These are phyloP conservation scores for Acacia concinna DNA, from an alignment of 331 rosid species.

Conservation along the genomic window DNA sequence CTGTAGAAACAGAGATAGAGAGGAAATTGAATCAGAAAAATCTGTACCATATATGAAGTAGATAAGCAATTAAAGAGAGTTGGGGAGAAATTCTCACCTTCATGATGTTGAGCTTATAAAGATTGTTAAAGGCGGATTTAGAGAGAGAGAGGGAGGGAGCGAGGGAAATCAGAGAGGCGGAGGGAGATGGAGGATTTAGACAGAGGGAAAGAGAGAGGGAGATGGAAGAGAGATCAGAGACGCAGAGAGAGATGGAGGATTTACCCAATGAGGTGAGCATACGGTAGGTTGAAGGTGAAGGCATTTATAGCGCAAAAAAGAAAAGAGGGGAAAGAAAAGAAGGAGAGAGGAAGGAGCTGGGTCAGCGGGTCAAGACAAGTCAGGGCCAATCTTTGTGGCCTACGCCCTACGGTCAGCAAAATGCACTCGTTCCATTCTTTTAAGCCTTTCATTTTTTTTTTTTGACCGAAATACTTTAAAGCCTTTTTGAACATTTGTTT, in stretches of 20 bases:
- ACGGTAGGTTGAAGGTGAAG: neutral
- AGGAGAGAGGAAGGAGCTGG: neutral
- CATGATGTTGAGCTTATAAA: slow-evolving; percentile 27
- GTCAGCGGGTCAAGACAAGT: slow-evolving; percentile 29
- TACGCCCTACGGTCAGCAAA: neutral
- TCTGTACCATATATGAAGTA: neutral
- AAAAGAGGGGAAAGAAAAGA: neutral
- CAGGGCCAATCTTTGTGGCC: neutral
- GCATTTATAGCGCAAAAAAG: neutral
- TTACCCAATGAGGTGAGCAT: neutral
- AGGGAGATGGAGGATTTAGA: neutral
- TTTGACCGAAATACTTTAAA: too few species aligned
- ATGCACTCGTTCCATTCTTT: slow-evolving; percentile 14
- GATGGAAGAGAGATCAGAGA: neutral
- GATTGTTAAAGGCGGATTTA: neutral
- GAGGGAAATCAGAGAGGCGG: neutral
- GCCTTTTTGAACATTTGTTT: neutral
- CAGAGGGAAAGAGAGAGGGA: too few species aligned
- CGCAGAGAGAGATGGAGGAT: neutral
- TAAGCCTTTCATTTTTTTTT: too few species aligned
- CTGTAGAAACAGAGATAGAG: slow-evolving; percentile 38
- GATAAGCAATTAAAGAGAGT: neutral
- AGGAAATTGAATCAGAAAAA: neutral
- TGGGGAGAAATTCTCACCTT: slow-evolving; percentile 29
- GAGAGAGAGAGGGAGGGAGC: neutral